A percentile compares a stretch with the other conserved stretches of the same genome.
phyloP scores from a whole-genome alignment of 2,329 filamentous ascomycete species.

The Tetracladium maxilliforme region DNA sequence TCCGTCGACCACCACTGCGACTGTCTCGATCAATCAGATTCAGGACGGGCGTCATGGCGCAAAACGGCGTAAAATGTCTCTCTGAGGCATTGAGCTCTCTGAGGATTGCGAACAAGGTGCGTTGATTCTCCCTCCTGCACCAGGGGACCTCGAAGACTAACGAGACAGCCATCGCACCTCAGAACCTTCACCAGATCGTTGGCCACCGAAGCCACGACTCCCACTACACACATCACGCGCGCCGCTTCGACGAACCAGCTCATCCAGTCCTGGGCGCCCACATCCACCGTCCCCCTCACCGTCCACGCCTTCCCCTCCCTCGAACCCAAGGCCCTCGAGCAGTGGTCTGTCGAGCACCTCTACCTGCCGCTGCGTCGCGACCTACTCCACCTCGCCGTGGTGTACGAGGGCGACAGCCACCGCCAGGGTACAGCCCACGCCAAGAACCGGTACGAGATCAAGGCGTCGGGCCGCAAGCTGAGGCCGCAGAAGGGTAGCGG shows the following conservation, averaged over 20 bases:
- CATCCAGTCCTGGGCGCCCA: conserved; percentile 16
- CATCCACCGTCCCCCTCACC: conserved; percentile 60
- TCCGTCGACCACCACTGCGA: no score
- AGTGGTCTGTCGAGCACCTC: conserved; percentile 72
- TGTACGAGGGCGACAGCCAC: conserved; percentile 83
- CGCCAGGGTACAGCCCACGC: conserved; percentile 74
- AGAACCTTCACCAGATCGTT: conserved; percentile 38
- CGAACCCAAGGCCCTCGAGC: conserved; percentile 65
- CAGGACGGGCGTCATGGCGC: no score
- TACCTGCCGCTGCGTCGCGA: conserved; percentile 78
- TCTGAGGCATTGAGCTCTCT: no score
- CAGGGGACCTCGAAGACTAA: no score
- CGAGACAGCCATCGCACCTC: no score
- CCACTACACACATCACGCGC: conserved; percentile 19
- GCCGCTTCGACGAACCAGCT: conserved; percentile 19
- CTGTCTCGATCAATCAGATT: no score
- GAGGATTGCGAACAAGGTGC: no score
- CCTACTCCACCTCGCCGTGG: conserved; percentile 78
- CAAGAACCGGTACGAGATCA: conserved; percentile 72
- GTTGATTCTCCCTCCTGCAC: no score
- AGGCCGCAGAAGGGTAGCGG: conserved; percentile 79
- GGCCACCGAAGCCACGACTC: conserved; percentile 34
- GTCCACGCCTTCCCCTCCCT: conserved; percentile 82
- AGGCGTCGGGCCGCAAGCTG: conserved; percentile 71
- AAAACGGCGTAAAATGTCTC: no score